Evolutionary conservation across 106 monocot genomes (phyloP).

Genomic region (Chionographis japonica): DNA sequence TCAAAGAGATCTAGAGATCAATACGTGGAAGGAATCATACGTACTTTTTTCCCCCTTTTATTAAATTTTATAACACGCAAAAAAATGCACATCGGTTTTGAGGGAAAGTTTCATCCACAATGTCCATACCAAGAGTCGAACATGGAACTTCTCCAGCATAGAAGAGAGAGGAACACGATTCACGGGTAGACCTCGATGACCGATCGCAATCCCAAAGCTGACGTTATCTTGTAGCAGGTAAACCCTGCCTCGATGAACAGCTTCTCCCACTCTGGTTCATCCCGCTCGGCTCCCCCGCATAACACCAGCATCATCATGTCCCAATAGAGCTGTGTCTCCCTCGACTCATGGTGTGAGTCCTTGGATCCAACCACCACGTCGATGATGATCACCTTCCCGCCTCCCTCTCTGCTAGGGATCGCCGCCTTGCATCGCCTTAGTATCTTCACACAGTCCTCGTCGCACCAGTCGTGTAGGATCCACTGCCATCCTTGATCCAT

Average conservation of each 20-base stretch:
- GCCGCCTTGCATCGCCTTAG: too few species aligned
- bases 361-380: not conserved
- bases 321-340: not conserved
- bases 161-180: not conserved
- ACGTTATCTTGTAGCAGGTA: not conserved
- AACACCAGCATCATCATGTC: conserved; percentile 3
- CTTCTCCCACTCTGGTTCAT: not conserved
- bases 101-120: too few species aligned
- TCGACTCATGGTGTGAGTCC: not conserved
- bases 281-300: not conserved
- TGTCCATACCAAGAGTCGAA: too few species aligned
- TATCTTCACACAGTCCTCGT: not conserved
- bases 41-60: too few species aligned
- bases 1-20: too few species aligned
- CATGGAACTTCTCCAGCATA: too few species aligned
- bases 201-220: not conserved
- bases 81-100: too few species aligned
- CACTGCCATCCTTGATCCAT: not conserved
- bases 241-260: not conserved
- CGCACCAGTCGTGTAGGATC: not conserved
- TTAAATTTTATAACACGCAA: too few species aligned
- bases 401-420: too few species aligned
- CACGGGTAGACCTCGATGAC: conserved; percentile 2
- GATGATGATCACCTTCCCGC: not conserved
- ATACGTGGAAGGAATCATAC: too few species aligned